Conservation (phyloP, 225 moss, liverwort and hornwort genomes). For the Asterella californica region DNA sequence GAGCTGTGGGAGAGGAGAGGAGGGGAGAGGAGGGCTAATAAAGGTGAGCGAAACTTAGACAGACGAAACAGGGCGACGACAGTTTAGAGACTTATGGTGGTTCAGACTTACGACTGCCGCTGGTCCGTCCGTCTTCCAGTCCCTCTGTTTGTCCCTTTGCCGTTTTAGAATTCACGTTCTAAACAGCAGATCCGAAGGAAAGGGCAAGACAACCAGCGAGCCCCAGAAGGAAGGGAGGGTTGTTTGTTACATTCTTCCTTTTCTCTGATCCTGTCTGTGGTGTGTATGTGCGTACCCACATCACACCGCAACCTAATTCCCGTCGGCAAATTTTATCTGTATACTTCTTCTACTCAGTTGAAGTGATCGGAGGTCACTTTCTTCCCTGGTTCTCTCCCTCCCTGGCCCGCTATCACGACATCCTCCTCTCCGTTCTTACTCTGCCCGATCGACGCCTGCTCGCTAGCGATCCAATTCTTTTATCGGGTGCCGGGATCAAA, state of each 20-base stretch:
- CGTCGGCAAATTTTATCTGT: too few relatives aligned
- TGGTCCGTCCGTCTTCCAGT: too few relatives aligned
- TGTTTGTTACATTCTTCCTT: not conserved
- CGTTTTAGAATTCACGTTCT: not conserved
- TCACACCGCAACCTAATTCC: conserved; percentile 6
- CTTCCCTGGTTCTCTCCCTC: not conserved
- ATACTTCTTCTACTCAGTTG: too few relatives aligned
- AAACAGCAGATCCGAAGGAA: conserved; percentile 13
- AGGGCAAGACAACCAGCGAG: not conserved
- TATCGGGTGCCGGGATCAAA: not conserved
- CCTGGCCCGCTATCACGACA: not conserved
- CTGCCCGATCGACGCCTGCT: not conserved
- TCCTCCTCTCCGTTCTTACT: not conserved
- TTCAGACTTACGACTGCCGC: too few relatives aligned
- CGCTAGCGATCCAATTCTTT: not conserved
- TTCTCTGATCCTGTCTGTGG: not conserved
- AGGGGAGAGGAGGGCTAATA: too few relatives aligned
- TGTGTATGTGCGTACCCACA: not conserved
- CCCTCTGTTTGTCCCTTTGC: not conserved
- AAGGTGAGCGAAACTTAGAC: too few relatives aligned
- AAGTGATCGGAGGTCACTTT: not conserved
- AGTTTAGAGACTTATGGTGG: too few relatives aligned
- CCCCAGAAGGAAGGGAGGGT: not conserved
- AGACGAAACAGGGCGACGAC: too few relatives aligned
- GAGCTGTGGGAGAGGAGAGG: too few relatives aligned